Percentiles rank a stretch among this genome's conserved stretches.
Conservation (phyloP, 306 rosid species). For the Prunus kanzakura region DNA sequence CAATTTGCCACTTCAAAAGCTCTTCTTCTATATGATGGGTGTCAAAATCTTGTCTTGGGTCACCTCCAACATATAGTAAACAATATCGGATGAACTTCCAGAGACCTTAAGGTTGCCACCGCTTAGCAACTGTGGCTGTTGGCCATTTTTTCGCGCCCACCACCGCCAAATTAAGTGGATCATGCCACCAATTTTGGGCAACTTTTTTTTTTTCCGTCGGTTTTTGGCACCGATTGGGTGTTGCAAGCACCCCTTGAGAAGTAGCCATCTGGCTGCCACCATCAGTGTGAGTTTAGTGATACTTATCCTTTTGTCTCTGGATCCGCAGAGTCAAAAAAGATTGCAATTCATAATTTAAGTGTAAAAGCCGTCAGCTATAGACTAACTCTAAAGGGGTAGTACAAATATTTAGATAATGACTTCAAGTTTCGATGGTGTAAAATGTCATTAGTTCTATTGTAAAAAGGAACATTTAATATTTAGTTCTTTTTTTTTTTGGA, state of each 20-base stretch:
- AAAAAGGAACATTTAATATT: no score
- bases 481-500: no score
- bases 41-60: no score
- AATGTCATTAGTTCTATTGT: no score
- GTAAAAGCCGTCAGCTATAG: no score
- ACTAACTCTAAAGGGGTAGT: no score
- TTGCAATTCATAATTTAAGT: no score
- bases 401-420: no score
- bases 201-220: background rate
- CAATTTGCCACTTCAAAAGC: no score
- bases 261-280: background rate
- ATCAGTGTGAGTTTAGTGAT: background rate
- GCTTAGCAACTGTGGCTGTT: background rate
- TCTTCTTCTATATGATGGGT: no score
- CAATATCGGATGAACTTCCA: background rate
- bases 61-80: background rate
- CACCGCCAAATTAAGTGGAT: background rate
- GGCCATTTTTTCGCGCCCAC: background rate
- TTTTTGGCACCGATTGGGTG: background rate
- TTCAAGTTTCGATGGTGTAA: no score
- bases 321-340: fast-evolving
- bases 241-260: background rate
- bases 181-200: background rate
- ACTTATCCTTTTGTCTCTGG: no score
- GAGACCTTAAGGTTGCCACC: background rate